Evolutionary conservation across 345 rosid genomes (phyloP), one percentile per base, ranked within the genome.

Genomic region (Iberis pinnata): DNA sequence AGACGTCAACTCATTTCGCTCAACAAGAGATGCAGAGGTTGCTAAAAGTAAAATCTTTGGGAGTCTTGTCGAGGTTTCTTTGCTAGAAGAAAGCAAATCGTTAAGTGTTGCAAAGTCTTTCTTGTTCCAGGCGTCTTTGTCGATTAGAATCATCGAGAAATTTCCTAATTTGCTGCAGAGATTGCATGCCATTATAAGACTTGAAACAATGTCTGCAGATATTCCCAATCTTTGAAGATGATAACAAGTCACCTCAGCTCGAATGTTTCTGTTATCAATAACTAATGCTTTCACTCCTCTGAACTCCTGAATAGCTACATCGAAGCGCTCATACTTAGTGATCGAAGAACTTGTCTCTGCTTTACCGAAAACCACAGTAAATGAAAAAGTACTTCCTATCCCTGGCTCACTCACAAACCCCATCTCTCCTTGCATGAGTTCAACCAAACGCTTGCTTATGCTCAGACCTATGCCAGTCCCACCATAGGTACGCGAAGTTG

Each of bases 401-500:
- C 71, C 78, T 20, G 78, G 75, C 73, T 78, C 72, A 63, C 98
- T 92, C 50, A 79, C 93, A 56, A 92, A 92, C 19, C 86, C 93
- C 11, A 92, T 92, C 68, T 92, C 88, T 40, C 98, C 96, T 9
- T 69, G 80, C 98, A 92, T 92, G 48, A 92, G 93, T 57, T 81
- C 88, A 62, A 92, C 96, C 53, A 92, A 74, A 68, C 79, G 80
- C 63, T 78, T 82, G 80, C 96, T 82, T 43, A 92, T 85, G 71
- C 98, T 92, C 62, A 92, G 69, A 45, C 98, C 98, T 50, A 92
- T 92, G 49, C 96, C 96, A 12, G 96, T 92, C 16, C 98, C 96
- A 56, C 98, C 98, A 70, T 92, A 78, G 12, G 84, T 86, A 38
- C 98, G 81, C 6, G 98, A 92, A 22, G 96, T 92, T 45, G 98